Conservation (phyloP, 805 yeast genomes). For the Candida takata region DNA sequence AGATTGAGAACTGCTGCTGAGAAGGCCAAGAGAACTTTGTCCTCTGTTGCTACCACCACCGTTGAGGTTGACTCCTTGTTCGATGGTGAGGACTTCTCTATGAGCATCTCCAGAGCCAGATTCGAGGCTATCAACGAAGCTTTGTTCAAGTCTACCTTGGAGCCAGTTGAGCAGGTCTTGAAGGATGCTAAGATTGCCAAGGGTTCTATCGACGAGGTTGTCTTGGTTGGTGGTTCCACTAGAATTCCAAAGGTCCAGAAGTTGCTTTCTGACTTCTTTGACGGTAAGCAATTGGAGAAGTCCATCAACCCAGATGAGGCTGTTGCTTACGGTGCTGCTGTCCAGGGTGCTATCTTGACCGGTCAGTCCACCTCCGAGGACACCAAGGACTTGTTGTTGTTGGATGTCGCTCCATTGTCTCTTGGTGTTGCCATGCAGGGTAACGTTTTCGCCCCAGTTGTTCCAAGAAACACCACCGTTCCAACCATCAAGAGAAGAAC, state of each 20-base stretch:
- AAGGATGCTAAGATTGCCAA: slow-evolving; percentile 86
- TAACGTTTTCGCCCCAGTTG: slow-evolving; percentile 97
- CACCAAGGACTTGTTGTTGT: slow-evolving; percentile 89
- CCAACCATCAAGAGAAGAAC: slow-evolving; percentile 99
- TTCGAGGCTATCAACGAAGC: slow-evolving; percentile 94
- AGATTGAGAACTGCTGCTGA: slow-evolving; percentile 98
- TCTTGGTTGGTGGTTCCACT: slow-evolving; percentile 97
- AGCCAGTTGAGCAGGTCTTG: slow-evolving; percentile 92
- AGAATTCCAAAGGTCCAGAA: slow-evolving; percentile 98
- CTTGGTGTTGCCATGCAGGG: slow-evolving; percentile 99
- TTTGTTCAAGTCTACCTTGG: slow-evolving; percentile 87
- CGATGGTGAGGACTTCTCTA: slow-evolving; percentile 93
- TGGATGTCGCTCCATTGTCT: slow-evolving; percentile 97
- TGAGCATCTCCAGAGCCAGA: slow-evolving; percentile 94
- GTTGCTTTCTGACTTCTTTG: slow-evolving; percentile 88
- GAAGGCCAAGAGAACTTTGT: slow-evolving; percentile 97
- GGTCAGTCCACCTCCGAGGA: slow-evolving; percentile 79
- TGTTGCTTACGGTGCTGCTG: slow-evolving; percentile 99
- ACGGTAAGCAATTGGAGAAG: slow-evolving; percentile 94
- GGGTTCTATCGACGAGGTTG: slow-evolving; percentile 86
- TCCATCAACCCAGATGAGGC: slow-evolving; percentile 99
- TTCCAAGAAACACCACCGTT: slow-evolving; percentile 98
- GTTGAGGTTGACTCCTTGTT: slow-evolving; percentile 93
- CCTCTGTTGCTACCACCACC: slow-evolving; percentile 92
- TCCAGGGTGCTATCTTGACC: slow-evolving; percentile 97